phyloP scores from a whole-genome alignment of 305 asterid genomes.

The Fraxinus sp. region DNA sequence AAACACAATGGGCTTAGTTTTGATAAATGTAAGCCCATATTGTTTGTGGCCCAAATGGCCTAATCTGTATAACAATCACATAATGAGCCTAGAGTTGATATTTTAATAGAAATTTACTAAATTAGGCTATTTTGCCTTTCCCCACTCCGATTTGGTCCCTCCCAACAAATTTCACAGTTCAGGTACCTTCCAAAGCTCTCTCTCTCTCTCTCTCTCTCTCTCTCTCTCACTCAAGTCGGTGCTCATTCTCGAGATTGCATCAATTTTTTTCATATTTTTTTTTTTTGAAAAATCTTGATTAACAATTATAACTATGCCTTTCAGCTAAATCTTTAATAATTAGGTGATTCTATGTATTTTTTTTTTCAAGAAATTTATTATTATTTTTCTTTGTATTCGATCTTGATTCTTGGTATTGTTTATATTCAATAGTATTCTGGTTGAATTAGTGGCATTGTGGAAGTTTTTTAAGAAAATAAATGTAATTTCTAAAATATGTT shows the following conservation, averaged over 20 bases:
- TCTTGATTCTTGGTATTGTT: background rate
- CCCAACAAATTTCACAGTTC: background rate
- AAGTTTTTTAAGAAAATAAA: background rate
- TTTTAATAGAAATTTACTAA: too few species aligned
- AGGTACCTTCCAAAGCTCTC: background rate
- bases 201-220: background rate
- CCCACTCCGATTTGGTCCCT: background rate
- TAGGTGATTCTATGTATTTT: background rate
- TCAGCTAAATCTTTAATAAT: slow-evolving; percentile 16
- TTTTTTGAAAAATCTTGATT: background rate
- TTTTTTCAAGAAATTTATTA: background rate
- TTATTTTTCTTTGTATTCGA: background rate
- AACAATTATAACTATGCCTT: background rate
- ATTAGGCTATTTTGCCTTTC: background rate
- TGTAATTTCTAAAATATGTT: background rate
- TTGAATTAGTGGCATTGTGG: background rate
- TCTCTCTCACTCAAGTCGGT: slow-evolving; percentile 21
- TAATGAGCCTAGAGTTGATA: too few species aligned
- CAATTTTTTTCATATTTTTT: background rate
- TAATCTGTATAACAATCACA: background rate
- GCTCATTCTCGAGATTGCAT: slow-evolving; percentile 2
- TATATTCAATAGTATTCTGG: background rate
- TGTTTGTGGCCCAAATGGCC: background rate
- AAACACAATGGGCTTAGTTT: background rate
- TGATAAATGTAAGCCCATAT: background rate